A percentile compares a stretch with the other conserved stretches of the same genome.
phyloP scores from a whole-genome alignment of 768 basidiomycete species.

The Suillus plorans region DNA sequence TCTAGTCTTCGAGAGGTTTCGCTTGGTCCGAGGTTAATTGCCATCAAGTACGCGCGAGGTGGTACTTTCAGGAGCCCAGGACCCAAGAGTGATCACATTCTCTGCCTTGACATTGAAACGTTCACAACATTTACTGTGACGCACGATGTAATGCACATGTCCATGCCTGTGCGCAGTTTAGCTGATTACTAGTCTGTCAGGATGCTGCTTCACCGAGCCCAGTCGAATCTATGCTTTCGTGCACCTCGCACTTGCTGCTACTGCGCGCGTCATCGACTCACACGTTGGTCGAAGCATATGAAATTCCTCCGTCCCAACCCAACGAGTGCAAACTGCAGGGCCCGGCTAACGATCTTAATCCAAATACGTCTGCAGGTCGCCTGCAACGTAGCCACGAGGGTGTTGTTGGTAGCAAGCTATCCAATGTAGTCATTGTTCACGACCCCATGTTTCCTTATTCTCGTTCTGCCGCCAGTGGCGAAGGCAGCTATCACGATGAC shows the following conservation, averaged over 20 bases:
- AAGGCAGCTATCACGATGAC: not conserved
- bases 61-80: slow-evolving; percentile 4
- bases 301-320: not conserved
- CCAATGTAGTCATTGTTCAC: slow-evolving; percentile 3
- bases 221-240: slow-evolving; percentile 4
- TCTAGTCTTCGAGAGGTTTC: slow-evolving; percentile 5
- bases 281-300: slow-evolving; percentile 5
- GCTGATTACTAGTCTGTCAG: not conserved
- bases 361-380: not conserved
- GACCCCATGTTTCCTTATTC: slow-evolving; percentile 5
- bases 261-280: slow-evolving; percentile 1
- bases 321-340: not conserved
- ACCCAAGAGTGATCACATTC: slow-evolving; percentile 1
- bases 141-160: slow-evolving; percentile 1
- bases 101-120: slow-evolving; percentile 3
- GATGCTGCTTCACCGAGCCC: not conserved
- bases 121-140: not conserved
- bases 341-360: no score
- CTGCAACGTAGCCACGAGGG: slow-evolving; percentile 4
- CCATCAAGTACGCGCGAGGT: slow-evolving; percentile 3
- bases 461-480: not conserved
- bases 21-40: slow-evolving; percentile 4
- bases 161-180: not conserved
- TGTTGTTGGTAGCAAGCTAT: slow-evolving; percentile 3
- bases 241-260: not conserved